Base-by-base conservation (phyloP, 2,329 filamentous ascomycete species). In the Stemphylium vesicarium region DNA sequence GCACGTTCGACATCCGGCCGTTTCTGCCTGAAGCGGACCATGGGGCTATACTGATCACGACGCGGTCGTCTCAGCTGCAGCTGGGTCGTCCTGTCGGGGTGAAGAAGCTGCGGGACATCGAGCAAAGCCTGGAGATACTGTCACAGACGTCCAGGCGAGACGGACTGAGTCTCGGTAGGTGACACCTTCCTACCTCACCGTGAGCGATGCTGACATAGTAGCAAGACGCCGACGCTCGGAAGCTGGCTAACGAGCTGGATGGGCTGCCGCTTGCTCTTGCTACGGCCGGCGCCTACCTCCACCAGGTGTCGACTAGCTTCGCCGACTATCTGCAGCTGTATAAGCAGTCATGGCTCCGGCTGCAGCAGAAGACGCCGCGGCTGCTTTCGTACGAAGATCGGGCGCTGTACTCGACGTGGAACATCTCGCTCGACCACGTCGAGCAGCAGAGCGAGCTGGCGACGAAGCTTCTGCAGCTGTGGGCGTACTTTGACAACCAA, bases 221-320 rank as follows among this genome's bases (percentile, higher is more conserved):
- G 12, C 18, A 50, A 78, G 71, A 77, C 64, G 18, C 56, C 26
- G 68, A 68, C 57, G 68, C 68, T 4, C 75, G 67, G 29, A 43
- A 31, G 26, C 38, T 58, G 7, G 42, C 45, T 5, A 1, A 20
- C 2, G 36, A 54, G 24, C 46, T 58, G 16, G 50, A 54, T 16
- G 46, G 42, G 11, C 50, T 58, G 31, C 55, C 50, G 22, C 55
- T 54, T 31, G 50, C 50, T 36, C 33, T 45, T 8, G 22, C 50
- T 24, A 48, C 43, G 15, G 49, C 49, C n/a, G 36, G 46, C 4
- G 46, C 46, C 32, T 64, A 64, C 44, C 53, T 64, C 18, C 33
- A 64, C 37, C 60, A 62, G 18, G 54, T 60, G 37, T 40, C 58
- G 3, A 54, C 43, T 11, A 62, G 62, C 47, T 56, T 62, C 18